Evolutionary conservation across 2,329 filamentous ascomycete species (phyloP).

Genomic region (Aureobasidium sp.): DNA sequence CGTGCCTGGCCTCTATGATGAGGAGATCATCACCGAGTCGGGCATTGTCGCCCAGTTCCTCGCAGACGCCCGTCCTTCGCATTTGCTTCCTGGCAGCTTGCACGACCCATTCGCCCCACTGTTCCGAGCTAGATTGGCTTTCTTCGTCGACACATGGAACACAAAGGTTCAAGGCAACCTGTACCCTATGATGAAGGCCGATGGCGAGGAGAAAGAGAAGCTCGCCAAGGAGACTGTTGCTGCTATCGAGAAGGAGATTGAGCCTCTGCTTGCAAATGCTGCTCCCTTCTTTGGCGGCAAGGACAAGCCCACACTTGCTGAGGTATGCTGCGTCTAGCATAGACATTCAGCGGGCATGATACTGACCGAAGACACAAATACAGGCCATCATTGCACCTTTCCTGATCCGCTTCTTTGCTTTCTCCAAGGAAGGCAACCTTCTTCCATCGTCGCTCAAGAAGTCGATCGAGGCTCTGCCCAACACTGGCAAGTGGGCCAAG

Average conservation of each 20-base stretch:
- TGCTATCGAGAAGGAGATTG: constrained; percentile 59
- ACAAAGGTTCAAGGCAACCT: constrained; percentile 48
- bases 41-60: constrained; percentile 64
- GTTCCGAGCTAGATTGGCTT: constrained; percentile 56
- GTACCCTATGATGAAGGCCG: constrained; percentile 40
- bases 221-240: constrained; percentile 45
- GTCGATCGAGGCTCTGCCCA: constrained; percentile 14
- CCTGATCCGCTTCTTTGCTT: constrained; percentile 50
- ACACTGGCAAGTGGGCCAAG: constrained; percentile 24
- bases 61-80: constrained; percentile 60
- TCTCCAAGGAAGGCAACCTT: constrained; percentile 46
- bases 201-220: constrained; percentile 41
- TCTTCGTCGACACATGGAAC: constrained; percentile 65
- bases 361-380: background rate
- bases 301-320: constrained; percentile 57
- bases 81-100: constrained; percentile 51
- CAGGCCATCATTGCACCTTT: constrained; percentile 51
- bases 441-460: constrained; percentile 41
- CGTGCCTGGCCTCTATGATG: constrained; percentile 31
- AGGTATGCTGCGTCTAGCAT: constrained; percentile 30
- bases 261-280: constrained; percentile 53
- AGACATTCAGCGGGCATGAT: background rate
- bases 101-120: constrained; percentile 48
- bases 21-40: constrained; percentile 63
- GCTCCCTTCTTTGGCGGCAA: constrained; percentile 39